Base-by-base conservation (phyloP, 2,329 filamentous ascomycete species). In the Aspergillus chevalieri region DNA sequence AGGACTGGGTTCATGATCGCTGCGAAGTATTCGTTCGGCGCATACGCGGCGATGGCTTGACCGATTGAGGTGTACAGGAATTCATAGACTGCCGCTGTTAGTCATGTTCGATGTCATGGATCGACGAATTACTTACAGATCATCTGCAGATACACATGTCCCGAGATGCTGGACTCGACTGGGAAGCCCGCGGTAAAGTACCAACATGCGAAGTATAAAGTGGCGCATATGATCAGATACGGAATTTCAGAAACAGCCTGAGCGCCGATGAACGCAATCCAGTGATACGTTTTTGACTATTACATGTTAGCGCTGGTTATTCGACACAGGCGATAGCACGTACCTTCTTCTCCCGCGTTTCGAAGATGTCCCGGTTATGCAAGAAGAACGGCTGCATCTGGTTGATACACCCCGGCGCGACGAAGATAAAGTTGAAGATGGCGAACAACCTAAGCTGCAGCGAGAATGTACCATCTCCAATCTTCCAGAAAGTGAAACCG, bases 371-470 rank as follows among this genome's bases (percentile, higher is more conserved):
- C 1, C 80, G 73, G 19, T 76, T 74, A 28, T 77, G 71, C 54
- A 82, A 70, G 59, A 83, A 83, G 26, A 82, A 71, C 0, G 80
- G 80, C 61, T 82, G 79, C 36, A 82, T 72, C 59, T 83, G 80
- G 21, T 77, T 76, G 56, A 83, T 72, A 44, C 80, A 76, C 48
- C 80, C 78, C 0, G 79, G 79, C 0, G 80, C 78, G 39, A 84
- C 78, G 53, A 83, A 83, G 51, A 82, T 80, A 64, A 83, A 83
- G 59, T 82, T 80, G 70, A 84, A 83, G 44, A 83, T 69, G 8
- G 79, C 78, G 56, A 83, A 83, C 2, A 84, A 66, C 36, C 76
- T 73, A 26, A 80, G 65, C 60, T 82, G 79, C 15, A 82, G 58
- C 30, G 78, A 78, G 10, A 64, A 69, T 0, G 79, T 70, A 0